Evolutionary conservation across 805 yeast species (phyloP).

Genomic region (Myxozyma neglecta): DNA sequence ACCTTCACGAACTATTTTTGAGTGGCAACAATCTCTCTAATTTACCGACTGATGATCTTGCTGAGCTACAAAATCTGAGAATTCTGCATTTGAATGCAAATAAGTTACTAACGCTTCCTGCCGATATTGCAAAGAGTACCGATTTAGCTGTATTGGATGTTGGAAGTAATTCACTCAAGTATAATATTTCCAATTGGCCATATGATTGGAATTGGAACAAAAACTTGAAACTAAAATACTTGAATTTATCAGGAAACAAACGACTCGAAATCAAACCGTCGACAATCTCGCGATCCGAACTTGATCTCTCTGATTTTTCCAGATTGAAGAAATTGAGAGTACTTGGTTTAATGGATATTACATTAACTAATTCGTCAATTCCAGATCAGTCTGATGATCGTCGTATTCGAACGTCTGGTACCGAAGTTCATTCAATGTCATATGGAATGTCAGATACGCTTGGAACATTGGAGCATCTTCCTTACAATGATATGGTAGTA

Average conservation of each 20-base stretch:
- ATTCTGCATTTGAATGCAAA: constrained; percentile 77
- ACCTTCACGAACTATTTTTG: constrained; percentile 64
- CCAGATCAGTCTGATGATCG: constrained; percentile 84
- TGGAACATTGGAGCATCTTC: constrained; percentile 62
- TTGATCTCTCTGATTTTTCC: constrained; percentile 61
- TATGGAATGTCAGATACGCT: constrained; percentile 91
- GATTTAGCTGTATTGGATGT: constrained; percentile 76
- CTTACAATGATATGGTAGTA: constrained; percentile 79
- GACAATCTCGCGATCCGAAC: constrained; percentile 46
- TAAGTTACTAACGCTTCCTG: constrained; percentile 80
- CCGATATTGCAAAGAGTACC: constrained; percentile 72
- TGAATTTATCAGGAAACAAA: constrained; percentile 90
- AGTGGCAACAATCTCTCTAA: constrained; percentile 81
- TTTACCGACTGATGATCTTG: constrained; percentile 85
- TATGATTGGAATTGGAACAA: constrained; percentile 98
- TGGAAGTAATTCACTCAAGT: constrained; percentile 85
- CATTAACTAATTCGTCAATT: constrained; percentile 80
- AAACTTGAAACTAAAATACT: constrained; percentile 69
- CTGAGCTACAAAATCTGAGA: constrained; percentile 55
- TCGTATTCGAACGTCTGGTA: constrained; percentile 87
- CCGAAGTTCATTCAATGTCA: constrained; percentile 69
- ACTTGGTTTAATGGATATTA: constrained; percentile 91
- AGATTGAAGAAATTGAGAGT: constrained; percentile 67
- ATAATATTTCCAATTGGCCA: constrained; percentile 90
- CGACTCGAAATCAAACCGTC: constrained; percentile 82